Percentiles rank a stretch among this genome's conserved stretches.
Conservation (phyloP, 164 flowering plant genomes). For the Dillenia suffruticosa region DNA sequence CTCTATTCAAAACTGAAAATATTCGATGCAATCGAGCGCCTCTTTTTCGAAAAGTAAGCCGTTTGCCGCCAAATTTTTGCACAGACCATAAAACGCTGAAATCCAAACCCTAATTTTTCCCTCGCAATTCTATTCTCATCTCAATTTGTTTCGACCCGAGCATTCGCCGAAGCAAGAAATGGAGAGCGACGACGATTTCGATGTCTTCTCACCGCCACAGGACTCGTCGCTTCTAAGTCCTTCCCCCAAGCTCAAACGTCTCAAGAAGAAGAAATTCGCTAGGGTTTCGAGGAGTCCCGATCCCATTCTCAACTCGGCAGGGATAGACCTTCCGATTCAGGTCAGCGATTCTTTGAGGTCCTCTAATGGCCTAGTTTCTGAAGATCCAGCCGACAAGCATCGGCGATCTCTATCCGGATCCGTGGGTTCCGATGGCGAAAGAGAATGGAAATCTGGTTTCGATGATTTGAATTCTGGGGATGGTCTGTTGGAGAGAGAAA, state of each 20-base stretch:
- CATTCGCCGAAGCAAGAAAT: conserved; percentile 22
- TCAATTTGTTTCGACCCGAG: neutral
- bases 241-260: conserved; percentile 47
- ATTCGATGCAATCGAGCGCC: no score
- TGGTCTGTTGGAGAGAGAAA: conserved; percentile 17
- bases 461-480: conserved; percentile 14
- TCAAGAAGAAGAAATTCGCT: conserved; percentile 36
- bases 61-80: no score
- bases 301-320: neutral
- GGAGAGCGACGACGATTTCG: conserved; percentile 64
- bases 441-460: conserved; percentile 2
- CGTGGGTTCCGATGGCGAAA: conserved; percentile 13
- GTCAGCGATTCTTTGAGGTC: neutral
- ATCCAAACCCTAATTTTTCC: neutral
- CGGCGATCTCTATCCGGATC: conserved; percentile 7
- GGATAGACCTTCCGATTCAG: neutral
- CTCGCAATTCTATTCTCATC: conserved; percentile 2
- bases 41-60: no score
- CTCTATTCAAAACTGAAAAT: no score
- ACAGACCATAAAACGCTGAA: no score
- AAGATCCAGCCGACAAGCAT: conserved; percentile 1
- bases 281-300: conserved; percentile 12
- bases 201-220: conserved; percentile 24
- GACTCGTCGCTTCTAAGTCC: conserved; percentile 32
- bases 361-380: conserved; percentile 1